phyloP scores from a whole-genome alignment of 2,329 filamentous ascomycete species.

The Pyricularia sp. region DNA sequence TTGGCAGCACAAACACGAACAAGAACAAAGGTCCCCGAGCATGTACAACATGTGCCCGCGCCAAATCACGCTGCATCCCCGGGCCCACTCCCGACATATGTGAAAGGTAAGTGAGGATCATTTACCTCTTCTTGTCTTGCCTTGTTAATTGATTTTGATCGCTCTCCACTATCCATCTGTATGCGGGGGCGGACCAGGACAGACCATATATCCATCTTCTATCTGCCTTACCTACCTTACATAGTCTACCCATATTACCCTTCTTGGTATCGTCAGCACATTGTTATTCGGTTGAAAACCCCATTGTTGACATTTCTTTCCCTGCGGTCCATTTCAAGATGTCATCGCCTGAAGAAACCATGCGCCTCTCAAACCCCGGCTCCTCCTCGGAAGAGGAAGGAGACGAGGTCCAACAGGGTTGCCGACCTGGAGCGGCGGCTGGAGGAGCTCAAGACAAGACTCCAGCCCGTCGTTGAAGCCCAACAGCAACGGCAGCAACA shows the following conservation, averaged over 20 bases:
- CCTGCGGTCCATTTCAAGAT: constrained; percentile 21
- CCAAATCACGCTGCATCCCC: constrained; percentile 40
- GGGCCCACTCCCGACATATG: constrained; percentile 32
- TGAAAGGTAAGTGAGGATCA: constrained; percentile 30
- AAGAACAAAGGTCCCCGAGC: constrained; percentile 34
- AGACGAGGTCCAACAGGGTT: constrained; percentile 36
- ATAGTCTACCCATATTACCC: background rate
- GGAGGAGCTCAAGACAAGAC: constrained; percentile 36
- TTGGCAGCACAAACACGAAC: background rate
- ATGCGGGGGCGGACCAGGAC: too few relatives aligned
- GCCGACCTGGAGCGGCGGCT: constrained; percentile 41
- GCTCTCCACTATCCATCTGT: background rate
- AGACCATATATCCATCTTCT: too few relatives aligned
- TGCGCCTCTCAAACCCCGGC: constrained; percentile 38
- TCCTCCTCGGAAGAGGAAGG: constrained; percentile 35
- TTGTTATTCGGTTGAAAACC: too few relatives aligned
- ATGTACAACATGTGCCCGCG: constrained; percentile 40
- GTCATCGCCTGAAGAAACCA: constrained; percentile 35
- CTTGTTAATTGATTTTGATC: background rate
- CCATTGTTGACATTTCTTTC: background rate
- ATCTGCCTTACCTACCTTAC: too few relatives aligned
- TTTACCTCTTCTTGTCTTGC: background rate
- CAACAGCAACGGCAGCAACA: constrained; percentile 7
- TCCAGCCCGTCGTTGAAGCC: constrained; percentile 19
- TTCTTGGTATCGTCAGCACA: background rate